phyloP scores from a whole-genome alignment of 306 rosid genomes.

The Lathyrus sativus region DNA sequence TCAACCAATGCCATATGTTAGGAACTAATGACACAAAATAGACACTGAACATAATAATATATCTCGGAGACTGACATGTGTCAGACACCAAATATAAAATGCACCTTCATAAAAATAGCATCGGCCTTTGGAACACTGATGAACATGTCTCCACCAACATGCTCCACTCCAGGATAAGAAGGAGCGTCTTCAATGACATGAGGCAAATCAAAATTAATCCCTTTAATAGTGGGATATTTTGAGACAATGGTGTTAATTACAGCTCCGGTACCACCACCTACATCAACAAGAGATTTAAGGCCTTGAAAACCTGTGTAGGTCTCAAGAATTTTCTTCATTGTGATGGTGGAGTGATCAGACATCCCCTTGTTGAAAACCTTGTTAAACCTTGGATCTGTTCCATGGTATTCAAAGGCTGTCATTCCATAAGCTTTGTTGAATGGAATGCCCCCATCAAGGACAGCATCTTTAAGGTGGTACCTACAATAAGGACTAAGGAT shows the following conservation, averaged over 20 bases:
- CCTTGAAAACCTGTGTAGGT: slow-evolving; percentile 81
- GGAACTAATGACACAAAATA: too few species aligned
- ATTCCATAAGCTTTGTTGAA: slow-evolving; percentile 92
- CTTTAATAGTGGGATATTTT: slow-evolving; percentile 73
- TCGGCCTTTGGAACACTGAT: slow-evolving; percentile 82
- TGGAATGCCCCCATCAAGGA: slow-evolving; percentile 90
- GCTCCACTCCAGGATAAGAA: slow-evolving; percentile 78
- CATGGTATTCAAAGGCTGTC: slow-evolving; percentile 87
- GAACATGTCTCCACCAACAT: slow-evolving; percentile 97
- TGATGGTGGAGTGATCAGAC: slow-evolving; percentile 81
- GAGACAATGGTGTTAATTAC: slow-evolving; percentile 72
- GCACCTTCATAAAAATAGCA: slow-evolving; percentile 90
- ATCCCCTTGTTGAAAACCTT: slow-evolving; percentile 87
- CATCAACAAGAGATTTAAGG: slow-evolving; percentile 73
- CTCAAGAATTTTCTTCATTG: slow-evolving; percentile 80
- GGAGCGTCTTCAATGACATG: slow-evolving; percentile 89
- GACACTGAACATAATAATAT: neutral
- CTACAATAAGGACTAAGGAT: slow-evolving; percentile 33
- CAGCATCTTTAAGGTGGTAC: slow-evolving; percentile 86
- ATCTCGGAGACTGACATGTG: neutral
- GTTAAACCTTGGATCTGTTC: slow-evolving; percentile 86
- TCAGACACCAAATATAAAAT: neutral
- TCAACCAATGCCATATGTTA: slow-evolving; percentile 1
- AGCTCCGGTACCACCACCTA: slow-evolving; percentile 93
- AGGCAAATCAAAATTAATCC: slow-evolving; percentile 87